Conservation (phyloP, 2,329 filamentous ascomycete genomes). For the Parascedosporium putredinis region DNA sequence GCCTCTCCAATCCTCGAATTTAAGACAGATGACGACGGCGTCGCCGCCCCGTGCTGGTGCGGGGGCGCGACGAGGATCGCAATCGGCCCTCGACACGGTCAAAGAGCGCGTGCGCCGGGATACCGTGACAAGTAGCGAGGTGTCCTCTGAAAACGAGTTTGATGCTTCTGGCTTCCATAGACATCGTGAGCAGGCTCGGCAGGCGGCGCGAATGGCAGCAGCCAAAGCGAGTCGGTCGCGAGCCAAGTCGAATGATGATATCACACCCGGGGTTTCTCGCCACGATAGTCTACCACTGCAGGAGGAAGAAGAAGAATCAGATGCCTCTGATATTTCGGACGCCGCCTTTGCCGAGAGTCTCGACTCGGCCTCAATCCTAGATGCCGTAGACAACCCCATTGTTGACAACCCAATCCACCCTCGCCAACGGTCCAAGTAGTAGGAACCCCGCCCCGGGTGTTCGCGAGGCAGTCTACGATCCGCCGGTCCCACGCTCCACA, state of each 20-base stretch:
- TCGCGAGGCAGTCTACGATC: conserved; percentile 52
- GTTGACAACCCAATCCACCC: conserved; percentile 47
- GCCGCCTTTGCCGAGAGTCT: conserved; percentile 57
- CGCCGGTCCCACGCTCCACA: conserved; percentile 49
- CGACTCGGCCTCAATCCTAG: conserved; percentile 62
- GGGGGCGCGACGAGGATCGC: conserved; percentile 52
- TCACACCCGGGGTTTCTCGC: conserved; percentile 28
- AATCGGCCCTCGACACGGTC: conserved; percentile 59
- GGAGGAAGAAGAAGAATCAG: conserved; percentile 49
- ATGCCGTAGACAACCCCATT: conserved; percentile 48
- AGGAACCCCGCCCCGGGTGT: conserved; percentile 52
- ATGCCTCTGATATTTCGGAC: conserved; percentile 49
- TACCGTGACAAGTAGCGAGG: conserved; percentile 72
- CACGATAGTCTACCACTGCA: conserved; percentile 41
- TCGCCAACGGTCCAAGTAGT: conserved; percentile 48
- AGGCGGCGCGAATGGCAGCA: conserved; percentile 29
- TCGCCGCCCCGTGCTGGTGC: conserved; percentile 34
- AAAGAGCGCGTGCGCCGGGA: conserved; percentile 62
- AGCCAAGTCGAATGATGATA: conserved; percentile 28
- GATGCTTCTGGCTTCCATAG: conserved; percentile 56
- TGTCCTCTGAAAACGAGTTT: conserved; percentile 73
- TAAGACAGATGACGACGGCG: conserved; percentile 36
- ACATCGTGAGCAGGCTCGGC: conserved; percentile 49
- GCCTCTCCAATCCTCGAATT: conserved; percentile 59
- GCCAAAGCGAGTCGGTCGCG: conserved; percentile 23